Evolutionary conservation across 345 rosid genomes (phyloP).

Genomic region (Populus ilicifolia): DNA sequence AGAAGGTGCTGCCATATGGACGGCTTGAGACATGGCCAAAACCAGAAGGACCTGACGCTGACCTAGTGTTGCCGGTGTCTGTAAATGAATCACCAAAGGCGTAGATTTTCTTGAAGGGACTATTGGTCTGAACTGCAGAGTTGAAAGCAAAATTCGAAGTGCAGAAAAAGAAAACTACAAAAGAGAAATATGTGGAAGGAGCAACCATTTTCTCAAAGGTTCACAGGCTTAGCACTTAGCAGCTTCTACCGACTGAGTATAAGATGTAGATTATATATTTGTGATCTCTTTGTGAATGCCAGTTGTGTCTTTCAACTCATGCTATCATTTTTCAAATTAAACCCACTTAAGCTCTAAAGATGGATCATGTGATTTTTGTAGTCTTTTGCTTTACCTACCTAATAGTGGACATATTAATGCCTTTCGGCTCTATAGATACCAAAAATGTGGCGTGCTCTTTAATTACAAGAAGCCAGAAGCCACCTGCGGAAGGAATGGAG

Average conservation of each 20-base stretch:
- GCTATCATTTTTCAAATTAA: background rate
- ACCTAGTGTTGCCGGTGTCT: conserved; percentile 86
- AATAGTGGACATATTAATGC: too few relatives aligned
- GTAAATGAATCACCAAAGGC: conserved; percentile 95
- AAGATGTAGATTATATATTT: background rate
- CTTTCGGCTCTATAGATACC: too few relatives aligned
- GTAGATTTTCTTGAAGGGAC: conserved; percentile 62
- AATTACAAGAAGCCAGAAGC: too few relatives aligned
- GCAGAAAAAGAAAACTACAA: conserved; percentile 18
- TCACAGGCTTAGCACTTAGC: background rate
- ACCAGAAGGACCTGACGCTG: conserved; percentile 62
- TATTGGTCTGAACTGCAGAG: conserved; percentile 4
- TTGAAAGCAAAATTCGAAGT: conserved; percentile 8
- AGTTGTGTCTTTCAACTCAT: background rate
- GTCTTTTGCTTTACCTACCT: too few relatives aligned
- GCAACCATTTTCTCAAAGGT: conserved; percentile 11
- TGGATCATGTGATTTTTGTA: too few relatives aligned
- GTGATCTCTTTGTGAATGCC: background rate
- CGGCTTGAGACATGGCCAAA: conserved; percentile 71
- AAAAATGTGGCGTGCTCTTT: too few relatives aligned
- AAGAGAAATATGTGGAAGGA: conserved; percentile 14
- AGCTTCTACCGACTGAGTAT: background rate
- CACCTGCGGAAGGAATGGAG: too few relatives aligned
- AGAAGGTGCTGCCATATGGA: conserved; percentile 79
- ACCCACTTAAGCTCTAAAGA: too few relatives aligned